Base-by-base conservation (phyloP, 768 basidiomycete genomes). In the Suillus clintonianus region DNA sequence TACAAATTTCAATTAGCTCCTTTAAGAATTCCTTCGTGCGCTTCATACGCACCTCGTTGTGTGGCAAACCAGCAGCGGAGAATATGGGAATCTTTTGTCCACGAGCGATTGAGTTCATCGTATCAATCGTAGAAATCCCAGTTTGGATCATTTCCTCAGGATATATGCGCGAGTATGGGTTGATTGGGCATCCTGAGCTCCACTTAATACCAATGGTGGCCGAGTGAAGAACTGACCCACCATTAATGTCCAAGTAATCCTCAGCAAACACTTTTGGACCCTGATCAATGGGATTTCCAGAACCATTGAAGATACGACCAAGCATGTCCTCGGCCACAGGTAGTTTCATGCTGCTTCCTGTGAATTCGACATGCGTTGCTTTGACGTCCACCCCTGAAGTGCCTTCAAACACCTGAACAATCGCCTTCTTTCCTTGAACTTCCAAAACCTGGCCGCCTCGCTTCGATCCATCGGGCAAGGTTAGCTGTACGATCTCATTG, bases 111-210 rank as follows among this genome's bases (percentile, higher is more conserved):
- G 97, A 97, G 81, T 99, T 96, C 95, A 97, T 97, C 48, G 87
- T 88, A 76, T 97, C 95, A 73, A 97, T 96, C 30, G 97, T 99
- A 50, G 97, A 99, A 72, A 99, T 99, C 79, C 97, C 97, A 41
- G 97, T 99, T 79, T 99, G 97, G 67, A 99, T 99, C 97, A 99
- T 99, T 81, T 99, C 97, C 79, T 99, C 97, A 64, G 97, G 97
- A 81, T 99, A 99, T 81, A 98, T 99, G 76, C 97, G 95, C 66
- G 93, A 94, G 78, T 89, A 97, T 24, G 95, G 95, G 77, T 97
- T 99, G 80, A 99, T 99, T 50, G 97, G 97, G 5, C 95, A 97
- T 65, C 96, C 96, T 97, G 67, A 50, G 68, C 60, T 47, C 59
- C 67, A 66, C 67, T 62, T 64, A 72, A 65, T 65, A 67, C 57